Evolutionary conservation across 164 flowering plant species (phyloP).

Genomic region (Vitis vinifera): DNA sequence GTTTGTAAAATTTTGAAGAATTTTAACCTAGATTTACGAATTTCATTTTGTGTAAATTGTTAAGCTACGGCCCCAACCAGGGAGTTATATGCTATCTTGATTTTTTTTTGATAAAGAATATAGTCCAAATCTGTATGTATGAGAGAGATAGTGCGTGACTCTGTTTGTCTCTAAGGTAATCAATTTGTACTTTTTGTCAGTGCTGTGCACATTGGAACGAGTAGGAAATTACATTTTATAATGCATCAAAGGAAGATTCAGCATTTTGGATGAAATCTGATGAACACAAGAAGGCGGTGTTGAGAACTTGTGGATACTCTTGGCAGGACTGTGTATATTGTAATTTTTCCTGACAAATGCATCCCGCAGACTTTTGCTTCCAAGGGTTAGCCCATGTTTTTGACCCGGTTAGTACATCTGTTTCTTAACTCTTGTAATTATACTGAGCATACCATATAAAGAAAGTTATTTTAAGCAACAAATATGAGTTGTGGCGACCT

Average conservation of each 20-base stretch:
- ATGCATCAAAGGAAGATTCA: constrained; percentile 11
- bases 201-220: background rate
- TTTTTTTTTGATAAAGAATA: no score
- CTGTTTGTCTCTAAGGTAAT: background rate
- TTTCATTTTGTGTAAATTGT: background rate
- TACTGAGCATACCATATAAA: constrained; percentile 12
- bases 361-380: constrained; percentile 39
- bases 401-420: constrained; percentile 39
- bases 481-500: background rate
- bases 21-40: no score
- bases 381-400: constrained; percentile 49
- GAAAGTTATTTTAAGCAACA: constrained; percentile 5
- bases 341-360: constrained; percentile 59
- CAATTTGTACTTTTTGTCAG: constrained; percentile 1
- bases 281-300: constrained; percentile 21
- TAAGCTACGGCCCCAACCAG: background rate
- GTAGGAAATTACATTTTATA: constrained; percentile 5
- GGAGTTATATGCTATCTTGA: background rate
- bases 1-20: background rate
- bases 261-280: constrained; percentile 15
- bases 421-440: constrained; percentile 28
- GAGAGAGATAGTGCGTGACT: background rate
- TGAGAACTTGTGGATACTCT: constrained; percentile 28
- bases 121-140: background rate
- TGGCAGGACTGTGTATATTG: constrained; percentile 60